Base-by-base conservation (phyloP, 805 yeast species). In the Scheffersomyces amazonensis region DNA sequence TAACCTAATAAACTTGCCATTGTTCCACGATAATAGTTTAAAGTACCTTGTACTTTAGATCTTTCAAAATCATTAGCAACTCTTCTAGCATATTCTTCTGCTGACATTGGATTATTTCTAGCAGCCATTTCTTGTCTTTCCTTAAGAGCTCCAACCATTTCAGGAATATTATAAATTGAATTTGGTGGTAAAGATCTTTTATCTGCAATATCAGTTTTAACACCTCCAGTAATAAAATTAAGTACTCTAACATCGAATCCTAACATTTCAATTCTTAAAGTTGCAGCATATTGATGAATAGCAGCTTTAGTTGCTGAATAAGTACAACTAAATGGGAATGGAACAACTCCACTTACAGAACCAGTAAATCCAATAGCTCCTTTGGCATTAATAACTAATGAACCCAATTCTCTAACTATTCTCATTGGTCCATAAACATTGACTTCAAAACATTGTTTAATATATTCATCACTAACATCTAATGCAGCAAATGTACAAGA, bases 351-450 rank as follows among this genome's bases (percentile, higher is more conserved):
- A 12, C 83, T 75, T 2, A 81, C 56, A 3, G 90, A 82, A 1
- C 93, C 93, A 0, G 93, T 84, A 58, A 82, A 83, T 0, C 81
- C 79, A 41, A 86, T 74, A 0, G 78, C 75, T 3, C 91, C 93
- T 48, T 80, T 69, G 1, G 85, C 80, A 25, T 75, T 75, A 43
- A 85, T 81, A 10, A 83, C 44, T 43, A 76, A 65, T 12, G 72
- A 71, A 1, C 68, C 48, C 30, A 86, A 70, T 47, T 78, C 86
- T 22, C 88, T 66, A 1, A 78, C 74, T 50, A 83, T 35, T 50
- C 86, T 71, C 36, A 83, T 69, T 3, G 86, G 86, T 0, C 86
- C 93, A 54, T 75, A 72, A 0, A 85, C 85, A 52, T 86, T 86
- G 16, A 82, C 87, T 35, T 75, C 71, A 53, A 76, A 78, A 39